Conservation (phyloP, 192 early-diverging fungal genomes). For the Dimargaris verticillata region DNA sequence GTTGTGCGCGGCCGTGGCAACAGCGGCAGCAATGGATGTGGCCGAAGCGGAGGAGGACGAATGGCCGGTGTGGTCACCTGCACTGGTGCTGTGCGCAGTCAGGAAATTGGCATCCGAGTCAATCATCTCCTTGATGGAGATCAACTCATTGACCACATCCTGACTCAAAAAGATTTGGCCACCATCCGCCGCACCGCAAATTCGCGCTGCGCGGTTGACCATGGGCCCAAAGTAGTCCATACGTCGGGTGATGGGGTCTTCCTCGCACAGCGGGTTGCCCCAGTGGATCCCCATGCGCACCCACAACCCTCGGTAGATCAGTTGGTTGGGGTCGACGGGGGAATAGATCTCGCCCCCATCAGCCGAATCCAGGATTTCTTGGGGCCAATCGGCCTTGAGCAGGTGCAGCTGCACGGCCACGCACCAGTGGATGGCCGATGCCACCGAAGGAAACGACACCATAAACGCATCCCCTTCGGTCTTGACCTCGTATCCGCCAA, state of each 20-base stretch:
- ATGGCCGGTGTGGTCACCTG: neutral
- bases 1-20: slow-evolving; percentile 20
- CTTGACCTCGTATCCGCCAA: slow-evolving; percentile 88
- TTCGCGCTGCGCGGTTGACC: slow-evolving; percentile 74
- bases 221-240: slow-evolving; percentile 96
- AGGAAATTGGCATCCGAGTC: slow-evolving; percentile 17
- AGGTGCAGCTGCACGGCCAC: slow-evolving; percentile 70
- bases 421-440: slow-evolving; percentile 72
- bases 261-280: slow-evolving; percentile 71
- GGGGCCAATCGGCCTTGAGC: slow-evolving; percentile 71
- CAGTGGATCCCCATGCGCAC: slow-evolving; percentile 92
- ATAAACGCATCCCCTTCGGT: slow-evolving; percentile 92
- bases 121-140: slow-evolving; percentile 22
- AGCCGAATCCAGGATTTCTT: slow-evolving; percentile 57
- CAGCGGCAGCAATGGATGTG: slow-evolving; percentile 11
- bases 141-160: slow-evolving; percentile 54
- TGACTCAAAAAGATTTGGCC: slow-evolving; percentile 78
- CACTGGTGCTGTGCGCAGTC: neutral
- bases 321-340: slow-evolving; percentile 25
- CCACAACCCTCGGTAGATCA: slow-evolving; percentile 70
- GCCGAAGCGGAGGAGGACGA: slow-evolving; percentile 7
- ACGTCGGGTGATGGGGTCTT: slow-evolving; percentile 71
- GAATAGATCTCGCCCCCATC: slow-evolving; percentile 62
- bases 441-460: slow-evolving; percentile 72
- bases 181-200: slow-evolving; percentile 71